These are phyloP conservation scores for Yamadazyma takamatsuzukensis DNA, from an alignment of 805 yeast genomes.

Conservation along the genomic window DNA sequence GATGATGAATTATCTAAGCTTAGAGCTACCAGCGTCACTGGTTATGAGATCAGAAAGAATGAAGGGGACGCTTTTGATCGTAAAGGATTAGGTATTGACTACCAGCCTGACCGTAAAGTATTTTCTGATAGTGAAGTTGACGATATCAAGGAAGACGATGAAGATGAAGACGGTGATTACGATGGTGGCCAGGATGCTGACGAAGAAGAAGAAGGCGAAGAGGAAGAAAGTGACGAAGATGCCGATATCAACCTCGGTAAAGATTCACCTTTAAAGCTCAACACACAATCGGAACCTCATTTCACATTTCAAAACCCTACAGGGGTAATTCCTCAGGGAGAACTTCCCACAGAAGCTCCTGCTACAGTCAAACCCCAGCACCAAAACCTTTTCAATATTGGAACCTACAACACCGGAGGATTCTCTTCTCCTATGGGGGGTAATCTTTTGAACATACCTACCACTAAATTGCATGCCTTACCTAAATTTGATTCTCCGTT, in stretches of 20 bases:
- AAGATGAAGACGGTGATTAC: neutral
- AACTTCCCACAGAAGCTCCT: slow-evolving; percentile 13
- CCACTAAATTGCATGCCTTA: neutral
- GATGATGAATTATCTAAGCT: slow-evolving; percentile 18
- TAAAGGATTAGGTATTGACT: slow-evolving; percentile 12
- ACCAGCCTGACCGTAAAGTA: slow-evolving; percentile 8
- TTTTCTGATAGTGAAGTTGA: slow-evolving; percentile 12
- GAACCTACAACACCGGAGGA: slow-evolving; percentile 8
- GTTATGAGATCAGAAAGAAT: slow-evolving; percentile 14
- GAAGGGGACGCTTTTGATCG: slow-evolving; percentile 1
- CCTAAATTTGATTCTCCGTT: slow-evolving; percentile 17
- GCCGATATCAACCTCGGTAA: slow-evolving; percentile 21
- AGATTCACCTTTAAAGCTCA: slow-evolving; percentile 26
- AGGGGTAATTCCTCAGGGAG: slow-evolving; percentile 8
- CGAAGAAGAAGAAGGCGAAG: slow-evolving; percentile 17
- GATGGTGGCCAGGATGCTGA: slow-evolving; percentile 8
- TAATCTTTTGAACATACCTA: neutral
- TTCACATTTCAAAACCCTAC: slow-evolving; percentile 10
- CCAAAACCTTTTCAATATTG: slow-evolving; percentile 3
- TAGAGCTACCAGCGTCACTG: slow-evolving; percentile 36
- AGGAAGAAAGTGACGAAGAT: slow-evolving; percentile 36
- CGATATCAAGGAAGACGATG: slow-evolving; percentile 4
- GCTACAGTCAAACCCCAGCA: neutral
- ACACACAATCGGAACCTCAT: slow-evolving; percentile 18
- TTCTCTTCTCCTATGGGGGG: slow-evolving; percentile 15